Evolutionary conservation across 1,139 yeast species (phyloP).

Genomic region (Nakaseomyces delphensis): DNA sequence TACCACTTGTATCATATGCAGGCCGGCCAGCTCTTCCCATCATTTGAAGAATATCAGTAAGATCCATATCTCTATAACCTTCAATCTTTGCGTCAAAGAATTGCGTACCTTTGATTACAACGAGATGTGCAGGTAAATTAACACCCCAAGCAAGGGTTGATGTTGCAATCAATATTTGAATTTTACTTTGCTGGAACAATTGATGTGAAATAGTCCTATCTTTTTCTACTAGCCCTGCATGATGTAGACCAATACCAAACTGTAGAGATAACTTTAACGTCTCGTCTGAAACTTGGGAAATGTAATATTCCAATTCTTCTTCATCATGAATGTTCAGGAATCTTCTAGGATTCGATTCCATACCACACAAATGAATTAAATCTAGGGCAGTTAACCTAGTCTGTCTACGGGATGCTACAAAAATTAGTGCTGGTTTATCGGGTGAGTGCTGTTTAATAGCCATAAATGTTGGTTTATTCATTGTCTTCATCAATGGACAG

Average conservation of each 20-base stretch:
- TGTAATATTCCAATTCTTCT: conserved; percentile 54
- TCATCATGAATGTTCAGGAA: conserved; percentile 69
- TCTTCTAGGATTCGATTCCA: conserved; percentile 86
- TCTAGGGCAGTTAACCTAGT: conserved; percentile 92
- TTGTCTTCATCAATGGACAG: conserved; percentile 91
- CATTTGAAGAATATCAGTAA: conserved; percentile 68
- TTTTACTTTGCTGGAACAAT: conserved; percentile 73
- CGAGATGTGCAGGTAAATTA: conserved; percentile 54
- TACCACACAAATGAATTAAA: conserved; percentile 85
- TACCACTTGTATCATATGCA: conserved; percentile 91
- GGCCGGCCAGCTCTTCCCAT: conserved; percentile 87
- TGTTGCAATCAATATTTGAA: conserved; percentile 87
- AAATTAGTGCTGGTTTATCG: conserved; percentile 80
- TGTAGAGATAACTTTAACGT: conserved; percentile 76
- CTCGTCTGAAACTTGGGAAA: conserved; percentile 74
- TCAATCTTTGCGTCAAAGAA: conserved; percentile 37
- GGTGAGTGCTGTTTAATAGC: conserved; percentile 96
- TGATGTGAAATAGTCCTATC: conserved; percentile 85
- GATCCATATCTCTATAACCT: conserved; percentile 53
- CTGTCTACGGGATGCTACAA: conserved; percentile 96
- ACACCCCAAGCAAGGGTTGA: conserved; percentile 78
- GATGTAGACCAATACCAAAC: conserved; percentile 95
- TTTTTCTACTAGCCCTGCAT: conserved; percentile 89
- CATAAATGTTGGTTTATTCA: conserved; percentile 96
- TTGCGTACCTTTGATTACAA: conserved; percentile 50